Base-by-base conservation (phyloP, 352 stramenopile species). In the Pseudoperonospora humuli region DNA sequence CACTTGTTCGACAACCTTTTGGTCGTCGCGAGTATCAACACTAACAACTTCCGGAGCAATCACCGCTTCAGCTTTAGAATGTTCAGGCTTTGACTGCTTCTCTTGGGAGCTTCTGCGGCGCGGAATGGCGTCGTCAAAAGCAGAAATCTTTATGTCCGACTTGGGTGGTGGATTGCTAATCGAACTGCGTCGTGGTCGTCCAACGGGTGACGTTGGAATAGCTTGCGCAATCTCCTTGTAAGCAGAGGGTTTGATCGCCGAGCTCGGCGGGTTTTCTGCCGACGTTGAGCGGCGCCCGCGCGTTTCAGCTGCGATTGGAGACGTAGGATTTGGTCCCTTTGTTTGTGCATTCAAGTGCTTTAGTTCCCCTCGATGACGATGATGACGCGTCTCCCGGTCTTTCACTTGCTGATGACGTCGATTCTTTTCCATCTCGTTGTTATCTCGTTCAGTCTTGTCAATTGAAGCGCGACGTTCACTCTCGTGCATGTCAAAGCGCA, bases 91-190 rank as follows among this genome's bases (percentile, higher is more conserved):
- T 7, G 24, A 15, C 20, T n/a, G 20, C 3, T 52, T 45, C 5
- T 64, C 38, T 10, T 67, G 43, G 1, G 52, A 54, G 28, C 38
- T 57, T 3, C 58, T 50, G 19, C 61, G 61, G 35, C 53, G 53
- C 5, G 57, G 45, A 3, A 64, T 31, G 2, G 63, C 32, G 7
- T 66, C 42, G n/a, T 72, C 52, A 19, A 76, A 75, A 2, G 66
- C 66, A 1, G 61, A 64, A 15, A 68, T 47, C 28, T 80, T 54
- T 28, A 80, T 80, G 31, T 68, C 62, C 32, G 68, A 80, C 37
- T 64, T 67, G 1, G 75, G 71, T 7, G 71, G 75, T 6, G 57
- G 43, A 5, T 45, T 54, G 6, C 29, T 46, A 14, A 61, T 33
- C 1, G 52, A 67, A 11, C 55, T 70, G 9, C 58, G 61, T 23